These are phyloP conservation scores for Acacia melanoxylon DNA, from an alignment of 306 rosid species.

Conservation along the genomic window DNA sequence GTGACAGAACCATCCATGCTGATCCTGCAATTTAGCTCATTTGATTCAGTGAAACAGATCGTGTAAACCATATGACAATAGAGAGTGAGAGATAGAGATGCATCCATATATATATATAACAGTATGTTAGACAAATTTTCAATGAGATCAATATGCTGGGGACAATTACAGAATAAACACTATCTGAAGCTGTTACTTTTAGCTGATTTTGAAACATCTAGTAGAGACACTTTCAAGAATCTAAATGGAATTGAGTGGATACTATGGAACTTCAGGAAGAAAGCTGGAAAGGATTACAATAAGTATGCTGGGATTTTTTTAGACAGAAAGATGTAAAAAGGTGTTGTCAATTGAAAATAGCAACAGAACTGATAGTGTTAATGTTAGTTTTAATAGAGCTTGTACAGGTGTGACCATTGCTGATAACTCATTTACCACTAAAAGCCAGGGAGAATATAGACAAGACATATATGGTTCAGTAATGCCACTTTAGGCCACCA, in stretches of 20 bases:
- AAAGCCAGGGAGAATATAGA: neutral
- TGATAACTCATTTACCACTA: neutral
- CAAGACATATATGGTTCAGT: neutral
- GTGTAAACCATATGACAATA: neutral
- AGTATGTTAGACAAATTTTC: neutral
- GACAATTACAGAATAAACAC: neutral
- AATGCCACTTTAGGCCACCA: neutral
- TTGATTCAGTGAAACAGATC: conserved; percentile 2
- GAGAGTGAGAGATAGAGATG: no score
- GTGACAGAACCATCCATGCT: conserved; percentile 93
- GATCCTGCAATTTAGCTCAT: conserved; percentile 66
- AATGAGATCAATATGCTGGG: neutral
- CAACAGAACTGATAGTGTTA: neutral
- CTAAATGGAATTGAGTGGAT: neutral
- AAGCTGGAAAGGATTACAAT: neutral
- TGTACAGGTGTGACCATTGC: neutral
- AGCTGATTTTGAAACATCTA: neutral
- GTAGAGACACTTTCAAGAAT: neutral
- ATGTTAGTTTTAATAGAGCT: neutral
- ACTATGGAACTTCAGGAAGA: neutral
- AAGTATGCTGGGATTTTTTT: neutral
- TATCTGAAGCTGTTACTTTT: neutral
- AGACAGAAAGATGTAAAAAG: neutral
- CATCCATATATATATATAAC: no score
- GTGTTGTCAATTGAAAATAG: neutral